These are phyloP conservation scores for Oryza meridionalis DNA, from an alignment of 176 grass and related monocot genomes.

Conservation along the genomic window DNA sequence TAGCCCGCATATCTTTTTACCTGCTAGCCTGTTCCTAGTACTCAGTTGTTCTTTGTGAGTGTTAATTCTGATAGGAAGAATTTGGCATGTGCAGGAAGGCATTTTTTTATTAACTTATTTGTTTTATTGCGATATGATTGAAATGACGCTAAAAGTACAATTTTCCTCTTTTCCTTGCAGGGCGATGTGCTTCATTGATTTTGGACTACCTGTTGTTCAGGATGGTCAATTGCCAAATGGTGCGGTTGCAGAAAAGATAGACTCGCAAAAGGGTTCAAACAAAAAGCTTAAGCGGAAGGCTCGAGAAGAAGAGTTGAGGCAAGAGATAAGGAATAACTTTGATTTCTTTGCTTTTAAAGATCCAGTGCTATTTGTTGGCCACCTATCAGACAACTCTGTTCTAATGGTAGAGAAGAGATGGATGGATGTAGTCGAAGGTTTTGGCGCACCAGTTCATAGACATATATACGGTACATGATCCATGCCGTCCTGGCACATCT, in stretches of 20 bases:
- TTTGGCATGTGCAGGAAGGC: not conserved
- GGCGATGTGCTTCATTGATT: constrained; percentile 97
- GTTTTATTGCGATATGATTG: not conserved
- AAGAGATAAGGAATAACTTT: constrained; percentile 63
- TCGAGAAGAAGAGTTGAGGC: constrained; percentile 52
- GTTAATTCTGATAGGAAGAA: not conserved
- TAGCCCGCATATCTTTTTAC: not conserved
- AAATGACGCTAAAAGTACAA: not conserved
- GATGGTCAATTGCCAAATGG: constrained; percentile 47
- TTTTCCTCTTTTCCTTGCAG: constrained; percentile 43
- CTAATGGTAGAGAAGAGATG: constrained; percentile 86
- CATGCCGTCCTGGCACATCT: not conserved
- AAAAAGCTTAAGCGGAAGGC: constrained; percentile 60
- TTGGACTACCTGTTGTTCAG: constrained; percentile 66
- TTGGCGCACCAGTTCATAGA: constrained; percentile 71
- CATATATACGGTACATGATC: constrained; percentile 80
- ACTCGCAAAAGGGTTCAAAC: constrained; percentile 32
- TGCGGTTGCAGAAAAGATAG: constrained; percentile 44
- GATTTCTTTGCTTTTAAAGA: constrained; percentile 72
- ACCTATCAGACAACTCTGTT: constrained; percentile 72
- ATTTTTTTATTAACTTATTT: constrained; percentile 14
- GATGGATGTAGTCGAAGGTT: constrained; percentile 78
- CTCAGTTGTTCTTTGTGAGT: not conserved
- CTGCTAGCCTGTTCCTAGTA: not conserved
- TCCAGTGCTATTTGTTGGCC: constrained; percentile 73